Evolutionary conservation across 2,329 filamentous ascomycete species (phyloP), one percentile per base, ranked within the genome.

Genomic region (Cordyceps cicadae): DNA sequence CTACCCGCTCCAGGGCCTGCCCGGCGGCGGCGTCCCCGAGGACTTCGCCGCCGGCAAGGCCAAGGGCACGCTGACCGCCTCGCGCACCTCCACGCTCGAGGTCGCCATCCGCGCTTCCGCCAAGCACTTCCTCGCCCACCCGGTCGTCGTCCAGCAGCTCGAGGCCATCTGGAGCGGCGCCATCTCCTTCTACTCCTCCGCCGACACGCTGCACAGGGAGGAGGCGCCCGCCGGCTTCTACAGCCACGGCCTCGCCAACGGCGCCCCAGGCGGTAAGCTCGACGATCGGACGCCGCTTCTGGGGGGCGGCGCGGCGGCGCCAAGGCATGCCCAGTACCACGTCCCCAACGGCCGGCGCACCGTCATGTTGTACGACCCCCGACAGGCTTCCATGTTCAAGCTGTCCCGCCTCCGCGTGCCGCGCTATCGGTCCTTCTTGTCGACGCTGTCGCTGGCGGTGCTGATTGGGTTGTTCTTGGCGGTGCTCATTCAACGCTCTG

Each of bases 161-260:
- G 92, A 97, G 73, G 92, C 92, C 50, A 96, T 97, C 63, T 97
- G 93, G 93, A 93, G 91, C 21, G 93, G 93, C 32, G 93, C 89
- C 19, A 94, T 97, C 65, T 92, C 94, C 66, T 97, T 97, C 70
- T 92, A 96, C 73, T 94, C 91, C 1, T 86, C 88, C 14, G 90
- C 91, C 5, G 92, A 97, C 71, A 89, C 84, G 65, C 77, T 97
- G 26, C 93, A 97, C 71, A 86, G 91, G 53, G 80, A 78, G 67
- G 61, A 71, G 58, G 61, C 71, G 6, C 67, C 71, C 50, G 60
- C 69, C 59, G 64, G 65, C 63, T 63, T 58, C 5, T 65, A 65
- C 48, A 63, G 64, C 26, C 70, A 70, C 50, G 34, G 34, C 34
- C 34, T 37, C 34, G 68, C 48, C 5, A 54, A 60, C 24, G 56